Percentiles rank a stretch among this genome's conserved stretches.
phyloP scores from a whole-genome alignment of 805 yeast genomes.

The Metschnikowia amazonensis region DNA sequence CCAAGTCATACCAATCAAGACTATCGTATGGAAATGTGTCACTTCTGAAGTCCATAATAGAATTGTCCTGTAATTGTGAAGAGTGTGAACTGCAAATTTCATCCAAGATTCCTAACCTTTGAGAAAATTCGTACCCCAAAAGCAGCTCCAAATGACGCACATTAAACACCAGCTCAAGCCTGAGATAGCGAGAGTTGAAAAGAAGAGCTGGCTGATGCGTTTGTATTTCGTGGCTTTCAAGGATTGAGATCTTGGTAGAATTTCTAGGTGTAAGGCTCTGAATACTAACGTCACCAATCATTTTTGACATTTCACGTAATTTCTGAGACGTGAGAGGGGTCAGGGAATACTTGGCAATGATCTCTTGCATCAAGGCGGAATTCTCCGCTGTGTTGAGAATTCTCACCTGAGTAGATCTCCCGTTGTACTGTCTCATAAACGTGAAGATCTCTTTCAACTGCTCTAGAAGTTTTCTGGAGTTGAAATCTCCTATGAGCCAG shows the following conservation, averaged over 20 bases:
- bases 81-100: conserved; percentile 29
- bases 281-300: conserved; percentile 12
- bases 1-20: conserved; percentile 47
- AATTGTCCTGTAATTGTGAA: conserved; percentile 18
- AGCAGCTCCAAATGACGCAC: conserved; percentile 34
- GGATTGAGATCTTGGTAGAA: conserved; percentile 14
- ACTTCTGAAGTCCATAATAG: conserved; percentile 17
- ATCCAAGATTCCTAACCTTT: conserved; percentile 37
- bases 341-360: conserved; percentile 13
- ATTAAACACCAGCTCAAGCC: conserved; percentile 24
- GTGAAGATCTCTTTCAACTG: conserved; percentile 43
- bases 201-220: conserved; percentile 38
- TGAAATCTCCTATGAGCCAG: conserved; percentile 60
- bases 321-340: conserved; percentile 33
- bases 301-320: conserved; percentile 45
- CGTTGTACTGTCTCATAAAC: conserved; percentile 19
- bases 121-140: conserved; percentile 44
- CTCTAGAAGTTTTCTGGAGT: conserved; percentile 28
- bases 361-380: conserved; percentile 2
- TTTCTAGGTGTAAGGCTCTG: conserved; percentile 7
- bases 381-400: conserved; percentile 25
- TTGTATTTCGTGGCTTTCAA: conserved; percentile 31
- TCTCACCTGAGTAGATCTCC: conserved; percentile 35
- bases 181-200: conserved; percentile 53
- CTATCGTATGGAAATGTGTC: conserved; percentile 12